Percentiles rank a stretch among this genome's conserved stretches.
phyloP scores from a whole-genome alignment of 768 basidiomycete genomes.

The Megacollybia marginata region DNA sequence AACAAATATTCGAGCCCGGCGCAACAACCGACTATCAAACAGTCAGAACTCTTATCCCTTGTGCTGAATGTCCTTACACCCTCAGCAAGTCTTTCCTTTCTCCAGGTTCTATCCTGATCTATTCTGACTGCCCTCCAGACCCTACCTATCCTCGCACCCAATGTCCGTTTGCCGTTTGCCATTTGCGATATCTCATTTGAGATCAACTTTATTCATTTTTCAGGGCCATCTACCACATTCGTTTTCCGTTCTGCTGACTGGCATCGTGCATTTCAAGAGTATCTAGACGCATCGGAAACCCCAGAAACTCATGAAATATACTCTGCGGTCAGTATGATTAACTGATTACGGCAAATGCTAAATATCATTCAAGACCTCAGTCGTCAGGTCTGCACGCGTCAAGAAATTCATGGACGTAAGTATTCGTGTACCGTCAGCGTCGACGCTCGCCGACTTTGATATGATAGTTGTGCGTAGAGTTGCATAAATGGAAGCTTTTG shows the following conservation, averaged over 20 bases:
- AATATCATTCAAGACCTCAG: slow-evolving; percentile 1
- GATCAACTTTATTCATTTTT: no score
- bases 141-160: no score
- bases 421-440: not conserved
- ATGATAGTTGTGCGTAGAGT: slow-evolving; percentile 12
- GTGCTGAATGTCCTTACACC: no score
- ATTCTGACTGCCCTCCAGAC: no score
- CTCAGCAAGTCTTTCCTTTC: no score
- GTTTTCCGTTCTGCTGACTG: not conserved
- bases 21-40: no score
- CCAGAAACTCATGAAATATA: slow-evolving; percentile 3
- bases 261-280: slow-evolving; percentile 3
- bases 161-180: no score
- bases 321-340: slow-evolving; percentile 1
- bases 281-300: slow-evolving; percentile 3
- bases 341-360: not conserved
- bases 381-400: not conserved
- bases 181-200: no score
- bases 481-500: slow-evolving; percentile 19
- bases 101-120: no score
- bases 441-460: not conserved
- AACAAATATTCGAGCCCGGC: no score
- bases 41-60: no score
- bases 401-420: slow-evolving; percentile 3
- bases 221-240: no score